Conservation (phyloP, 345 rosid genomes). For the Salix brachista region DNA sequence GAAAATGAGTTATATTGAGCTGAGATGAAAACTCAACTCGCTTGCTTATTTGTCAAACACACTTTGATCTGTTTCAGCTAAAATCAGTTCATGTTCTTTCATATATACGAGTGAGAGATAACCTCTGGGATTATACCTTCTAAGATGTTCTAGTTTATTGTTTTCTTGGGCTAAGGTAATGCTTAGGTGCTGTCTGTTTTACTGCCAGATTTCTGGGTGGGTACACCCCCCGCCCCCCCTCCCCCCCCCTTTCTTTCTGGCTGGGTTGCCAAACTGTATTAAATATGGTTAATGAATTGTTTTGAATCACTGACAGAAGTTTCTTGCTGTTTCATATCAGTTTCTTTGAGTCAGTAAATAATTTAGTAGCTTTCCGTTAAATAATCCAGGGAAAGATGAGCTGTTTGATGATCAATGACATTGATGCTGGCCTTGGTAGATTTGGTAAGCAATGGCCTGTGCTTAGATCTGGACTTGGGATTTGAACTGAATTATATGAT, state of each 20-base stretch:
- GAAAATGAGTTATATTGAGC: too few species aligned
- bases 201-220: neutral
- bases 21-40: too few species aligned
- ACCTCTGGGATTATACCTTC: neutral
- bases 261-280: too few species aligned
- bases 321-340: neutral
- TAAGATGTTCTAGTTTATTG: neutral
- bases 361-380: slow-evolving; percentile 2
- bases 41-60: too few species aligned
- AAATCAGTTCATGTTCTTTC: too few species aligned
- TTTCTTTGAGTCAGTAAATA: neutral
- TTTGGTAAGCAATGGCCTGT: slow-evolving; percentile 55
- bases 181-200: neutral
- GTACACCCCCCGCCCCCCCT: too few species aligned
- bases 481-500: neutral
- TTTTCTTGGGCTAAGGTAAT: neutral
- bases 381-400: slow-evolving; percentile 93
- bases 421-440: slow-evolving; percentile 97
- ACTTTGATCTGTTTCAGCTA: too few species aligned
- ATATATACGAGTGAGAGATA: neutral
- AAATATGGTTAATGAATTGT: neutral
- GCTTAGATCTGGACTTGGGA: neutral
- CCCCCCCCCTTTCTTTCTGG: too few species aligned
- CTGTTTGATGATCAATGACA: slow-evolving; percentile 91
- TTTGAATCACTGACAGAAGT: neutral